Base-by-base conservation (phyloP, 23 red algal species). In the Gracilariopsis chorda region DNA sequence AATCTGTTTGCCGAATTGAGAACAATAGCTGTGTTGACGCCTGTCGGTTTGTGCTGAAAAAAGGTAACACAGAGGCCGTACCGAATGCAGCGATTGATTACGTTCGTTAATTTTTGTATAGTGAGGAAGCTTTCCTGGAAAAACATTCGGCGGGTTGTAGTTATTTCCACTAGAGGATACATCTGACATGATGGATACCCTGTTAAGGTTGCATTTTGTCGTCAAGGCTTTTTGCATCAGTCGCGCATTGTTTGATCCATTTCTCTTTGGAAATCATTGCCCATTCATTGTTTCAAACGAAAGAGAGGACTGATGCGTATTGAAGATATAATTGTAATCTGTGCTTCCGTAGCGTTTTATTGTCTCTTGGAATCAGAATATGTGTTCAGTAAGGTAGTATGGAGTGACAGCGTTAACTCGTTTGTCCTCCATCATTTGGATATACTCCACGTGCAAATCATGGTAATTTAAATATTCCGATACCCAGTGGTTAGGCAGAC, bases 131-230 rank as follows among this genome's bases (percentile, higher is more conserved):
- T 61, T 79, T 20, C 86, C 45, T 44, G 86, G 71, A 49, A 90
- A 80, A 24, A 90, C 39, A 46, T 79, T 49, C 16, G 34, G 55
- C 14, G 70, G 71, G 17, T 80, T 90, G 51, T 78, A 90, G 13
- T 25, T 5, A 39, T 3, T 62, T 34, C 86, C 71, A n/a, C 21
- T 12, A 16, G 86, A 69, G 7, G 28, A 51, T 24, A 88, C 64
- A 21, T 58, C 41, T 29, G 30, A 30, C 68, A 75, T 29, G 25
- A 57, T 27, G 7, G 14, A 79, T 21, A 79, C 86, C 19, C 45
- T 12, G 8, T 90, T 48, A 27, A 86, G 40, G 24, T 55, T 71
- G 2, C 59, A 36, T 16, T 70, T 70, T 11, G 57, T 70, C 40
- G 27, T 32, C 16, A 77, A 13, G 16, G 42, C 12, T 13, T 51